Base-by-base conservation (phyloP, 2,329 filamentous ascomycete species). In the Fusarium foetens region DNA sequence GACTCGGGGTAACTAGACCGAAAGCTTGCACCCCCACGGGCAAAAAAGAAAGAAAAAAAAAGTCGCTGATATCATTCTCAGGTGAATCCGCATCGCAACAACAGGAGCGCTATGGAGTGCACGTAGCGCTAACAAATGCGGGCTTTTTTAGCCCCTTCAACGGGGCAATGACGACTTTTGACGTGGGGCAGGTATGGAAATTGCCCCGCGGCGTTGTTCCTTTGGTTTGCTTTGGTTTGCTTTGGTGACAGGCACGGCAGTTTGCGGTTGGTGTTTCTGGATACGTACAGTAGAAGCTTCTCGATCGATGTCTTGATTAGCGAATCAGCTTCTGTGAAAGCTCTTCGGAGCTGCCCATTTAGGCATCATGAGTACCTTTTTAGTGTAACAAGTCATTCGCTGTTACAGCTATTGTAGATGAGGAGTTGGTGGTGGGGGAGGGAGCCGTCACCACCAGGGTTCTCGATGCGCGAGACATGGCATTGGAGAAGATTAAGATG, bases 21-120 rank as follows among this genome's bases (percentile, higher is more conserved):
- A 41, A 45, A 42, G 25, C 31, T 54, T 31, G 29, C 42, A 58
- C 64, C 41, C 41, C 68, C 55, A 63, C 11, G 19, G 57, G 61
- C 25, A 48, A 45, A n/a, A 42, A 6, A 29, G n/a, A n/a, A n/a
- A 29, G 33, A 31, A 38, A 29, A 49, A 49, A 58, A 25, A 49
- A 13, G 38, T 61, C 55, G 23, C 69, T 70, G 70, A 70, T 72
- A 72, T 72, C 70, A 73, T 72, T 46, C 52, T 73, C 46, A 59
- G 53, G 38, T 21, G 39, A 31, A 72, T 53, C 39, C 45, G 41
- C 42, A 69, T 59, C 27, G 38, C 38, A 27, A 38, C 55, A 42
- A 65, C 46, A 63, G 41, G 27, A 61, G 35, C 41, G 41, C 58
- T 59, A 63, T 23, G 19, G 42, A 54, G 41, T 43, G 36, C 33